phyloP scores from a whole-genome alignment of 257 asterid species.

The Scutellaria galericulata region DNA sequence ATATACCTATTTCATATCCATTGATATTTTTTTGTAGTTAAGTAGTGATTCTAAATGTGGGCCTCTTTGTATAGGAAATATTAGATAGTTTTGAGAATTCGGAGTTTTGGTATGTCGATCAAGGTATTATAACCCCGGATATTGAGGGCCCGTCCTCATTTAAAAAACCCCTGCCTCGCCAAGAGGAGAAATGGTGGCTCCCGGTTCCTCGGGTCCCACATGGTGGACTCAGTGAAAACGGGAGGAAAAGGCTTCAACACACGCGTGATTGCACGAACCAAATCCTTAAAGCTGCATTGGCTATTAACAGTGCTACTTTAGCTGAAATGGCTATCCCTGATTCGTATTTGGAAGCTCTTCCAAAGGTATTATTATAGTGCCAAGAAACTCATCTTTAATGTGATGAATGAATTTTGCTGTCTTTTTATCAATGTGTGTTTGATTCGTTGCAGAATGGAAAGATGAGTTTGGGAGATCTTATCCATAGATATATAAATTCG shows the following conservation, averaged over 20 bases:
- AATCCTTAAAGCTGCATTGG: slow-evolving; percentile 85
- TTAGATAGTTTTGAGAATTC: slow-evolving; percentile 58
- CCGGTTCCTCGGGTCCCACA: slow-evolving; percentile 78
- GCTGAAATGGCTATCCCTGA: slow-evolving; percentile 76
- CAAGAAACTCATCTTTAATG: background rate
- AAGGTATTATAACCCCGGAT: slow-evolving; percentile 57
- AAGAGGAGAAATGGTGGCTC: slow-evolving; percentile 87
- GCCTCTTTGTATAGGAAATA: slow-evolving; percentile 53
- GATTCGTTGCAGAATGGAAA: slow-evolving; percentile 61
- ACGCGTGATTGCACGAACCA: slow-evolving; percentile 74
- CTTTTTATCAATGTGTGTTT: background rate
- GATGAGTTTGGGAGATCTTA: slow-evolving; percentile 69
- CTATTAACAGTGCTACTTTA: slow-evolving; percentile 63
- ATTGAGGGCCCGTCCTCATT: slow-evolving; percentile 57
- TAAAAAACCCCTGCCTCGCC: slow-evolving; percentile 57
- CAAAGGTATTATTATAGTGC: slow-evolving; percentile 52
- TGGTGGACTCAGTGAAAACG: slow-evolving; percentile 61
- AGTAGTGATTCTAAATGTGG: background rate
- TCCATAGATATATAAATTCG: slow-evolving; percentile 55
- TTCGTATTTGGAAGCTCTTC: slow-evolving; percentile 67
- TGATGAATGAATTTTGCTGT: background rate
- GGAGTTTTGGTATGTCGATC: slow-evolving; percentile 88
- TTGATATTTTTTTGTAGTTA: background rate
- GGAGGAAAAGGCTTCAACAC: slow-evolving; percentile 62
- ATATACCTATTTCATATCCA: background rate